Conservation (phyloP, 2,329 filamentous ascomycete genomes). For the Lasiodiplodia sp. region DNA sequence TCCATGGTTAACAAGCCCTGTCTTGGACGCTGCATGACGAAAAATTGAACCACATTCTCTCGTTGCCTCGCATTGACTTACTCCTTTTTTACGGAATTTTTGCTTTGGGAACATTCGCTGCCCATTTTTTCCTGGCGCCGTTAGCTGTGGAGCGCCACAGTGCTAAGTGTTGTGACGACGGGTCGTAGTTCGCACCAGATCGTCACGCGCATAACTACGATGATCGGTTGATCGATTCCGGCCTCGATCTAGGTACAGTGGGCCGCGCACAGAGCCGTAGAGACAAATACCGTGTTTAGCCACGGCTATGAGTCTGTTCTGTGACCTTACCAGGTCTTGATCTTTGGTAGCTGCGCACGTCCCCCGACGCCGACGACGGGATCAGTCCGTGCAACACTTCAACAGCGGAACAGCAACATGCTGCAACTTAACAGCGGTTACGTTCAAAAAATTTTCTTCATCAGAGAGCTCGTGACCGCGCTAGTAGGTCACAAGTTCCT, state of each 20-base stretch:
- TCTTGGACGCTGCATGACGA: no score
- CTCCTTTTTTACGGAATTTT: background rate
- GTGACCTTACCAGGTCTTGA: background rate
- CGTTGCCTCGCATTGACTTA: no score
- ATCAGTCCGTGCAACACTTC: background rate
- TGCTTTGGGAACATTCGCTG: background rate
- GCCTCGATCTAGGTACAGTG: background rate
- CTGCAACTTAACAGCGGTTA: background rate
- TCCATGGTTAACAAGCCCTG: no score
- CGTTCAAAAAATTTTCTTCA: background rate
- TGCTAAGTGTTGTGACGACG: background rate
- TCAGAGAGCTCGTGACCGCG: background rate
- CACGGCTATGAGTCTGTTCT: background rate
- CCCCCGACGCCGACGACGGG: background rate
- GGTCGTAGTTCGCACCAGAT: background rate
- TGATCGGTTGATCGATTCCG: background rate
- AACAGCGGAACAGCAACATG: background rate
- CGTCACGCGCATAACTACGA: background rate
- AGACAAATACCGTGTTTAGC: background rate
- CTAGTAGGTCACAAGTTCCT: background rate
- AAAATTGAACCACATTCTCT: no score
- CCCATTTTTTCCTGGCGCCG: no score
- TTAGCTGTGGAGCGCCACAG: no score
- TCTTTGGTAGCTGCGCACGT: background rate
- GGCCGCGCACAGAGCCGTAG: background rate